Conservation (phyloP, 2,329 filamentous ascomycete species). For the Plenodomus tracheiphilus region DNA sequence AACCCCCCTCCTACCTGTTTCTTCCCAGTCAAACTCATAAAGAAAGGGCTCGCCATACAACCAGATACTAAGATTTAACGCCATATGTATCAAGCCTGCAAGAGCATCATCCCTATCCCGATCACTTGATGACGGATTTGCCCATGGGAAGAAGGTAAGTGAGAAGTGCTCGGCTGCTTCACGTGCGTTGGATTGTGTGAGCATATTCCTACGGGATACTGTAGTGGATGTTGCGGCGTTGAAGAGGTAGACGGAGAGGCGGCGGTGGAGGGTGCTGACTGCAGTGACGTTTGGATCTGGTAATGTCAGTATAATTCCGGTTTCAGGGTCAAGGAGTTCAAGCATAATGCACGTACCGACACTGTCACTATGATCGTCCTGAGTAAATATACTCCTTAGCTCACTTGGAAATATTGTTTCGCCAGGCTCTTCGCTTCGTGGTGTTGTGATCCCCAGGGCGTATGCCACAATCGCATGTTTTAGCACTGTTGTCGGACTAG, state of each 20-base stretch:
- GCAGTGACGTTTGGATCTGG: slow-evolving; percentile 10
- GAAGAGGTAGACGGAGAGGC: slow-evolving; percentile 33
- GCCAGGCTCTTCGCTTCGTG: slow-evolving; percentile 11
- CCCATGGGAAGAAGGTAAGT: slow-evolving; percentile 42
- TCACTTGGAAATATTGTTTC: slow-evolving; percentile 30
- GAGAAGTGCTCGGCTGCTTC: slow-evolving; percentile 42
- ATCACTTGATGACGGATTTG: slow-evolving; percentile 30
- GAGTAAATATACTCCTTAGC: slow-evolving; percentile 12
- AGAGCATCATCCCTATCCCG: slow-evolving; percentile 36
- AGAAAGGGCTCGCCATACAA: slow-evolving; percentile 28
- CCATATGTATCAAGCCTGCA: slow-evolving; percentile 25
- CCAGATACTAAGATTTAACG: slow-evolving; percentile 34
- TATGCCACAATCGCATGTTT: slow-evolving; percentile 37
- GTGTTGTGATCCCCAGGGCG: slow-evolving; percentile 25
- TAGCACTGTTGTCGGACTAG: slow-evolving; percentile 30
- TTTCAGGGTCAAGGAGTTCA: background rate
- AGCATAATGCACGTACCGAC: slow-evolving; percentile 4
- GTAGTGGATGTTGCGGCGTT: slow-evolving; percentile 5
- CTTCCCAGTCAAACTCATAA: slow-evolving; percentile 35
- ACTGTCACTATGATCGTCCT: background rate
- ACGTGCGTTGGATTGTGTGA: slow-evolving; percentile 23
- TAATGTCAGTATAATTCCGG: background rate
- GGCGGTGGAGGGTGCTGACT: slow-evolving; percentile 31
- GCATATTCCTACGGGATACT: slow-evolving; percentile 4
- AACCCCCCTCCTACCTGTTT: slow-evolving; percentile 22